Evolutionary conservation across 352 stramenopile species (phyloP).

Genomic region (Globisporangium polare): DNA sequence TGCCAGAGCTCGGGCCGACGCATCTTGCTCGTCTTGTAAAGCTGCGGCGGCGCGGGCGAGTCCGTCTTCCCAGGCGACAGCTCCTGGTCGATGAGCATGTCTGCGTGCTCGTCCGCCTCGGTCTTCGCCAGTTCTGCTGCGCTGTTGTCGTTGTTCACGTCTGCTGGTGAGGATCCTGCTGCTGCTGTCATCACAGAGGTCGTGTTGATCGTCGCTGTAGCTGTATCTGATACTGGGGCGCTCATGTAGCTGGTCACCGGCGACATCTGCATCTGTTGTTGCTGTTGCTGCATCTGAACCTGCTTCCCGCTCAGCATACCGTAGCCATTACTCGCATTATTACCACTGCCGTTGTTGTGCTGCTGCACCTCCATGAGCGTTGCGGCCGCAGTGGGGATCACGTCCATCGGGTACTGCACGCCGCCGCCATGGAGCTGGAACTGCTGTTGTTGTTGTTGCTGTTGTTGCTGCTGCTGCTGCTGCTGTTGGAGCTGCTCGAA

Average conservation of each 20-base stretch:
- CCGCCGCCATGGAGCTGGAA: conserved; percentile 17
- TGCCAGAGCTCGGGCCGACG: conserved; percentile 50
- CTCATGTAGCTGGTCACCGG: conserved; percentile 7
- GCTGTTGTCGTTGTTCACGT: not conserved
- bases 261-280: conserved; percentile 10
- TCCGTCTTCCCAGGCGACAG: conserved; percentile 6
- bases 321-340: not conserved
- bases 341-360: not conserved
- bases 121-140: not conserved
- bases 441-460: conserved; percentile 21
- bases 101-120: not conserved
- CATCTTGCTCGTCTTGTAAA: conserved; percentile 62
- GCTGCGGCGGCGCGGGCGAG: conserved; percentile 24
- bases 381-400: conserved; percentile 3
- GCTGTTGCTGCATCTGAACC: conserved; percentile 23
- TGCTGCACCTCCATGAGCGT: conserved; percentile 14
- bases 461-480: not conserved
- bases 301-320: conserved; percentile 14
- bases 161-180: not conserved
- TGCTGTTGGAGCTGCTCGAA: conserved; percentile 4
- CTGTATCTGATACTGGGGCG: not conserved
- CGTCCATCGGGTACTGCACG: conserved; percentile 7
- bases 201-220: conserved; percentile 17
- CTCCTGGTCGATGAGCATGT: conserved; percentile 6
- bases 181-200: conserved; percentile 6